Base-by-base conservation (phyloP, 495 filamentous ascomycete species). In the Astrothelium subdiscretum region DNA sequence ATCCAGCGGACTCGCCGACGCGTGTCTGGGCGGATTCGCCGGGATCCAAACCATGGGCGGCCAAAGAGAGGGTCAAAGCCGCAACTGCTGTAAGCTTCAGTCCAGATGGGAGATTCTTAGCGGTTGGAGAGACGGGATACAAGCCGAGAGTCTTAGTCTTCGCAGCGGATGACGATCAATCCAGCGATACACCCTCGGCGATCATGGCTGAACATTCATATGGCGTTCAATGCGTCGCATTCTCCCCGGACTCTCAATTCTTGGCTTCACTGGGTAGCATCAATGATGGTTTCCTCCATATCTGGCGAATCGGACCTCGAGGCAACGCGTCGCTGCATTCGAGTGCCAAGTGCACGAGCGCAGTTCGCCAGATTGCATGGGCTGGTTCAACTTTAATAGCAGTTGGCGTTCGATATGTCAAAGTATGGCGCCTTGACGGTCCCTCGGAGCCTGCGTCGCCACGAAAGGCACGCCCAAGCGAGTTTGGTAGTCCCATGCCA, bases 111-210 rank as follows among this genome's bases (percentile, higher is more conserved):
- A 86, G 83, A 63, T 90, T 89, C 70, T 80, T 98, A 43, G 94
- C 95, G 29, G 86, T 97, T 32, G 94, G 94, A 71, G 94, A 98
- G 84, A 96, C 91, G 29, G 94, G 94, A 58, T 96, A 97, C 74
- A 89, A 87, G 63, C 94, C 94, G 8, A 81, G 95, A 52, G 89
- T 97, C 3, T 80, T 97, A 52, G 85, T 98, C 40, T 98, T 95
- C 74, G 90, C 84, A 43, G 86, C 91, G 10, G 78, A 80, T 24
- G 80, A 84, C 68, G 90, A 95, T 69, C 79, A 80, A 38, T 84
- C 88, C 8, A 84, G 85, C 20, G 92, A 97, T 70, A 80, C 81
- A 15, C 94, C 94, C 29, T 77, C 96, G n/a, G 86, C 87, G 12
- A 89, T 89, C 31, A 79, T 97, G 57, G 86, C 83, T 32, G 95